A percentile compares a stretch with the other conserved stretches of the same genome.
These are phyloP conservation scores for Schizopora paradoxa DNA, from an alignment of 1,284 basidiomycete species.

Conservation along the genomic window DNA sequence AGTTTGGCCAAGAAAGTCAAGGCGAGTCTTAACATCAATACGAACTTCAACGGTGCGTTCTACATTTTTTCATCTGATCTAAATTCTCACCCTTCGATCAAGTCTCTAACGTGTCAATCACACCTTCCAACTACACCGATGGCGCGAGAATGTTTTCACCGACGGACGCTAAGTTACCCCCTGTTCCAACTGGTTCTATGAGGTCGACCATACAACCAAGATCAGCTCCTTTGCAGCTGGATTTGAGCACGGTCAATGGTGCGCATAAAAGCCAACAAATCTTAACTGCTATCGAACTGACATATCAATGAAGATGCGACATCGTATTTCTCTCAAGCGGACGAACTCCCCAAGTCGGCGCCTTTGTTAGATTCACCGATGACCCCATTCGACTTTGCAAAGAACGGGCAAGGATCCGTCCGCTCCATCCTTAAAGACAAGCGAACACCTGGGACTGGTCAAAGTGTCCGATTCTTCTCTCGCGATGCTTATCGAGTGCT, in stretches of 20 bases:
- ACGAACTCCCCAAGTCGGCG: constrained; percentile 15
- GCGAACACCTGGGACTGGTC: constrained; percentile 67
- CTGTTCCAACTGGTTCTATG: too few species aligned
- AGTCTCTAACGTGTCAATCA: constrained; percentile 45
- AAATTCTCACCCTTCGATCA: constrained; percentile 1
- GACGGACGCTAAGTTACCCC: too few species aligned
- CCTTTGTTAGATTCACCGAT: constrained; percentile 25
- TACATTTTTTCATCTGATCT: not conserved
- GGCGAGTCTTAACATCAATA: constrained; percentile 36
- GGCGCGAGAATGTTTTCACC: too few species aligned
- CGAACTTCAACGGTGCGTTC: constrained; percentile 37
- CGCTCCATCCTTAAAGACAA: constrained; percentile 66
- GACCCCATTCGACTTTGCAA: constrained; percentile 18
- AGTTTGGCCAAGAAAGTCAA: constrained; percentile 52
- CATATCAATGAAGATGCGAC: too few species aligned
- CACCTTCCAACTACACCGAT: constrained; percentile 32
- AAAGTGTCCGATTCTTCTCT: constrained; percentile 71
- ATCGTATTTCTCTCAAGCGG: not conserved
- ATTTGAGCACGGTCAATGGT: too few species aligned
- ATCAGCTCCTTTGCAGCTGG: too few species aligned
- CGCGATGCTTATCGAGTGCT: constrained; percentile 57
- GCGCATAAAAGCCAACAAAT: too few species aligned
- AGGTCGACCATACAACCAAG: too few species aligned
- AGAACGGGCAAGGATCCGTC: constrained; percentile 34
- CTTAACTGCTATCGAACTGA: not conserved